Evolutionary conservation across 805 yeast species (phyloP), one percentile per base, ranked within the genome.

Genomic region (Starmerella sp.): DNA sequence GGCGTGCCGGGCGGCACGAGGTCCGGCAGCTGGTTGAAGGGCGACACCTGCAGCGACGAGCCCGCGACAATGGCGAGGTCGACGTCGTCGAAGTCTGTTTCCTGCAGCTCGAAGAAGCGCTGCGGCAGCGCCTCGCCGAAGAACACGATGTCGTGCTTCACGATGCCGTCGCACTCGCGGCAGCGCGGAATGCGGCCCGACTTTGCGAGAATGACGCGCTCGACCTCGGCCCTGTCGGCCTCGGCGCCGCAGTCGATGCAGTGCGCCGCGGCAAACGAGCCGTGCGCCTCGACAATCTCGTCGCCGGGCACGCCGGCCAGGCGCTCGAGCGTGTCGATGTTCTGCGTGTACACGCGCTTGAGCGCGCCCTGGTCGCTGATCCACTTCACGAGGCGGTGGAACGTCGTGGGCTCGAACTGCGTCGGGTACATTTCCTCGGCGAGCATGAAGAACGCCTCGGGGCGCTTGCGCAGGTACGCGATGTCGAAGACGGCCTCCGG

Each of bases 401-500:
- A 89, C 60, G 76, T 75, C 8, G 96, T 85, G 0, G 97, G 97
- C 32, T 77, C 69, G 65, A 82, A 91, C 60, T 84, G 82, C 0
- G 96, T 95, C 0, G 98, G 98, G 63, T 83, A 87, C 51, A 91
- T 71, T 62, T 89, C 97, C 14, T 79, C 79, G 0, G 96, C 95
- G 52, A 91, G 73, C 0, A 85, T 79, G 65, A 86, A 89, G 65
- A 91, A 91, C 0, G 97, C 93, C 57, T 79, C 75, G 0, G 97
- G 97, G 52, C 78, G 77, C 54, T 84, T 74, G 47, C 76, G 71
- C 69, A 88, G 87, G 66, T 79, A 91, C 17, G 83, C 90, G 43
- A 91, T 83, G 65, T 90, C 97, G 67, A 91, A 91, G 1, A 91
- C 96, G 0, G 97, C 97, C 66, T 91, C 98, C 0, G 97, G 93